phyloP scores from a whole-genome alignment of 106 monocot species.

The Hemerocallis citrina region DNA sequence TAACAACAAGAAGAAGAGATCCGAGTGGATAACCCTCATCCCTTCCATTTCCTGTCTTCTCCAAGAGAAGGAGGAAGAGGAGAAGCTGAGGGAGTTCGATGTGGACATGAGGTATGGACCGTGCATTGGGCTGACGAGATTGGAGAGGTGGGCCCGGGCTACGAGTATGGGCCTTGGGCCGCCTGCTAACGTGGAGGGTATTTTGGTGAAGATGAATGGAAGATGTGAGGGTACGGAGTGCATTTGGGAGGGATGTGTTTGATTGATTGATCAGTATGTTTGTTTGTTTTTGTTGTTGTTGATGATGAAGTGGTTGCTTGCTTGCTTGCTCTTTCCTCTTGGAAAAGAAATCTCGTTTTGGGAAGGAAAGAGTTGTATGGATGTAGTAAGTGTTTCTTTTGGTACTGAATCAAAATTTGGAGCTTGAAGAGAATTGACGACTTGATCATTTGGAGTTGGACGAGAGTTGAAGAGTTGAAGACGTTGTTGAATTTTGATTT shows the following conservation, averaged over 20 bases:
- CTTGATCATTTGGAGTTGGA: too few relatives aligned
- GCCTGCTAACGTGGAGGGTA: slow-evolving; percentile 2
- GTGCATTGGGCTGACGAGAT: slow-evolving; percentile 8
- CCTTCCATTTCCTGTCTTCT: neutral
- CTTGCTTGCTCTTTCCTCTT: too few relatives aligned
- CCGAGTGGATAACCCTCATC: neutral
- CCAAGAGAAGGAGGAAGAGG: neutral
- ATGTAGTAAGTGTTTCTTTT: too few relatives aligned
- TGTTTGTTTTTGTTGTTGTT: too few relatives aligned
- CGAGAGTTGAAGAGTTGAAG: too few relatives aligned
- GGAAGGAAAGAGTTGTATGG: too few relatives aligned
- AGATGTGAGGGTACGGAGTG: neutral
- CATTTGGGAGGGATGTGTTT: slow-evolving; percentile 6
- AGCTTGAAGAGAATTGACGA: too few relatives aligned
- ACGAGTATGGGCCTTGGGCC: slow-evolving; percentile 1
- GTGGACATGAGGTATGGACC: slow-evolving; percentile 21
- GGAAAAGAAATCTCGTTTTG: too few relatives aligned
- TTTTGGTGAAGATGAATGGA: neutral
- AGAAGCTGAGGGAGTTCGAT: slow-evolving; percentile 6
- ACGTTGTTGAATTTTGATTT: too few relatives aligned
- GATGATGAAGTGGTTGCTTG: too few relatives aligned
- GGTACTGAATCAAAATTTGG: too few relatives aligned
- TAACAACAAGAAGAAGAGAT: slow-evolving; percentile 1
- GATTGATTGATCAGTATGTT: neutral
- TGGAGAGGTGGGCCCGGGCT: slow-evolving; percentile 14